These are phyloP conservation scores for Glycine latifolia DNA, from an alignment of 306 rosid genomes.

Conservation along the genomic window DNA sequence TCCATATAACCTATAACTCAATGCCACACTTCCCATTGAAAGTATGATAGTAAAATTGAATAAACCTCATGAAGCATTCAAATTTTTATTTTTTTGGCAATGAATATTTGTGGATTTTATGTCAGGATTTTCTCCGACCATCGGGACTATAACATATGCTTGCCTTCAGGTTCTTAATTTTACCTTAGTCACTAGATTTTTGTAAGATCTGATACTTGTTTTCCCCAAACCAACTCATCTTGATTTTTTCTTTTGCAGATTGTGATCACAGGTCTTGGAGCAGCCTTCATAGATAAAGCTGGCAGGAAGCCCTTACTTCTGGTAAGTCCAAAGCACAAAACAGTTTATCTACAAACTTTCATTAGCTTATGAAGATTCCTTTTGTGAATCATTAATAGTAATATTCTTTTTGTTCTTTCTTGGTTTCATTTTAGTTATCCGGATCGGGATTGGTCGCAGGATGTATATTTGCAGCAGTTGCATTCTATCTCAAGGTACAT, in stretches of 20 bases:
- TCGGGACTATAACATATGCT: slow-evolving; percentile 72
- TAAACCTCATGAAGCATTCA: slow-evolving; percentile 40
- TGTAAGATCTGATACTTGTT: background rate
- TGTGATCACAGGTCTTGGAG: slow-evolving; percentile 72
- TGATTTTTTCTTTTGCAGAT: slow-evolving; percentile 54
- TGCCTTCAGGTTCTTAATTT: slow-evolving; percentile 69
- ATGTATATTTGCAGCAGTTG: slow-evolving; percentile 65
- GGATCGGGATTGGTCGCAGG: slow-evolving; percentile 80
- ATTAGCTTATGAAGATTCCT: background rate
- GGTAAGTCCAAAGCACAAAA: slow-evolving; percentile 51
- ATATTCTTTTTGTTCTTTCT: slow-evolving; percentile 33
- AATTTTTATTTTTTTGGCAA: slow-evolving; percentile 22
- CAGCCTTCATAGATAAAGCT: slow-evolving; percentile 65
- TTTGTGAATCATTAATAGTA: background rate
- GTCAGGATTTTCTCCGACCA: slow-evolving; percentile 69
- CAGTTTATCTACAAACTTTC: slow-evolving; percentile 15
- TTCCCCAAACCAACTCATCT: background rate
- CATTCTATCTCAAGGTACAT: slow-evolving; percentile 83
- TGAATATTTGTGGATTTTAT: slow-evolving; percentile 9
- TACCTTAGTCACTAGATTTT: slow-evolving; percentile 17
- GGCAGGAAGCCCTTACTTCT: slow-evolving; percentile 89
- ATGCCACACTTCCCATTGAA: background rate
- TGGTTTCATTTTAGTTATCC: slow-evolving; percentile 63
- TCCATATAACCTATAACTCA: slow-evolving; percentile 7
- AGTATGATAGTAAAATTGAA: background rate